phyloP scores from a whole-genome alignment of 108 stramenopile species.

The Pseudonitzschia multiseries region DNA sequence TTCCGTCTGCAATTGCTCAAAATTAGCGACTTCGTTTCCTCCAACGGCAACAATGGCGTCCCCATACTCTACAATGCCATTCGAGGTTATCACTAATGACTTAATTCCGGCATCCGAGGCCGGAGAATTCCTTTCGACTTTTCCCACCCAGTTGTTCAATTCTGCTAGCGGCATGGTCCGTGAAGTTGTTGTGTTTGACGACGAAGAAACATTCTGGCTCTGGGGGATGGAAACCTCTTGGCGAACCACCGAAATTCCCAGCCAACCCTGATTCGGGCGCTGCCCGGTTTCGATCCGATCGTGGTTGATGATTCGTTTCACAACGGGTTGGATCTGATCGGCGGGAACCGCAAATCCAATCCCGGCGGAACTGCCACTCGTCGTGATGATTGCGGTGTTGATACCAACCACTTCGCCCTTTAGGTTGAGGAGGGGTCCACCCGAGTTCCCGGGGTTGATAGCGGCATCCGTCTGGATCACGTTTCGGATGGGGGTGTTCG shows the following conservation, averaged over 20 bases:
- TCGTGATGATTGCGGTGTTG: conserved; percentile 86
- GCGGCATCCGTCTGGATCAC: conserved; percentile 92
- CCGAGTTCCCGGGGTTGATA: conserved; percentile 94
- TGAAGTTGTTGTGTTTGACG: background rate
- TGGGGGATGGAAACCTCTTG: background rate
- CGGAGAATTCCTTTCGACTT: conserved; percentile 41
- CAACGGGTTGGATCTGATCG: conserved; percentile 50
- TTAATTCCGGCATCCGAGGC: conserved; percentile 45
- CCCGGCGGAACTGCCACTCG: conserved; percentile 67
- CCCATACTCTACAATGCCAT: conserved; percentile 36
- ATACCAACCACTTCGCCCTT: conserved; percentile 87
- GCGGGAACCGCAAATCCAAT: conserved; percentile 86
- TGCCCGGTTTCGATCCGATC: conserved; percentile 27
- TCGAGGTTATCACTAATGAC: conserved; percentile 18
- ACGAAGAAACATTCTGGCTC: conserved; percentile 8
- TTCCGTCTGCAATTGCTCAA: conserved; percentile 50
- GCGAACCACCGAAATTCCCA: conserved; percentile 42
- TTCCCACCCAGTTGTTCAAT: conserved; percentile 32
- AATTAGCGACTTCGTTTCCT: conserved; percentile 48
- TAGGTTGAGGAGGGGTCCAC: conserved; percentile 86
- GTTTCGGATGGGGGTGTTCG: conserved; percentile 71
- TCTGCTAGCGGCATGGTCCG: background rate
- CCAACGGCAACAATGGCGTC: conserved; percentile 66
- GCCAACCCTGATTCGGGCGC: conserved; percentile 25
- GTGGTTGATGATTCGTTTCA: conserved; percentile 37